Evolutionary conservation across 192 early-diverging fungal species (phyloP), one percentile per base, ranked within the genome.

Genomic region (Dissophora globulifera): DNA sequence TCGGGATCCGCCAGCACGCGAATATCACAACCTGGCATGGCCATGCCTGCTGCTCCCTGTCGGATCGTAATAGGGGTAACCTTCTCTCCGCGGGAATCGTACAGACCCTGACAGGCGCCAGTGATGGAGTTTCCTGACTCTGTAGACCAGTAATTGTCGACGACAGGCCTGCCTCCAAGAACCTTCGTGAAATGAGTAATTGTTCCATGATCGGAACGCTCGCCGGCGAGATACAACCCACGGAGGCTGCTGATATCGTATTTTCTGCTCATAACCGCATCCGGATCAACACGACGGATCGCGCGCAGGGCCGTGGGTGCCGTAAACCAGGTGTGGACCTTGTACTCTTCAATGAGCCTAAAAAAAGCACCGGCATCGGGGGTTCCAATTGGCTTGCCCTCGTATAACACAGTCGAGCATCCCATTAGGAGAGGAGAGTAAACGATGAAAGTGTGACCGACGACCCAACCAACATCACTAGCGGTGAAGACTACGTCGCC

Each of bases 101-200:
- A 60, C 54, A 87, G 65, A 11, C 91, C 90, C 51, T 89, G 80
- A 72, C 88, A 87, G 11, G 87, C 82, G 0, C 87, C 91, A 0
- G 92, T 92, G 78, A 95, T 90, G 1, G 95, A 93, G 38, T 87
- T 90, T 4, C 95, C 93, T 40, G 89, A 92, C 56, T 96, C 95
- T 0, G 95, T 95, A 48, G 92, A 90, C 95, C 95, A 96, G 78
- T 88, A 96, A 65, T 94, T 91, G 79, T 96, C 95, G 58, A 90
- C 87, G 7, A 95, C 84, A 41, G 87, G 84, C 7, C 83, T 70
- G 25, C 74, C 57, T 1, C 67, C 67, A 43, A 89, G 85, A 25
- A 83, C 57, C 16, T 74, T 30, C 32, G 75, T 74, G 64, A 78
- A 82, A 50, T 86, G 89, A 32, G 66, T 69, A 27, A 93, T 86